Percentiles rank a stretch among this genome's conserved stretches.
phyloP scores from a whole-genome alignment of 768 basidiomycete genomes.

The Amanita molliuscula region DNA sequence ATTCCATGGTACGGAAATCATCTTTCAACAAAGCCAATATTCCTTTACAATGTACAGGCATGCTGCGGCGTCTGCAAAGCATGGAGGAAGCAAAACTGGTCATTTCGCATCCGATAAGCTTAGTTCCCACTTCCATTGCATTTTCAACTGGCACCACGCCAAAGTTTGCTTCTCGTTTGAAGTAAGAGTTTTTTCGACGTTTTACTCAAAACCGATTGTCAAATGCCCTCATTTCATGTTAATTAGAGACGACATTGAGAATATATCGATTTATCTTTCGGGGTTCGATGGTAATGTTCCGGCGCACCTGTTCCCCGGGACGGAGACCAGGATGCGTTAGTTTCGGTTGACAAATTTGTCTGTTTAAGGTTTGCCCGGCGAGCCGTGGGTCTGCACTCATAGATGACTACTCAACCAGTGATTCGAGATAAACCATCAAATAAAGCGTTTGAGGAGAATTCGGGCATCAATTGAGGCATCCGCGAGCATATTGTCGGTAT shows the following conservation, averaged over 20 bases:
- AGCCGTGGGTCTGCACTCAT: not conserved
- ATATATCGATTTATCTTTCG: not conserved
- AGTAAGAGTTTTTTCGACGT: conserved; percentile 2
- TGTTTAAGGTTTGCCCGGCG: not conserved
- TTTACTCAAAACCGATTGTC: not conserved
- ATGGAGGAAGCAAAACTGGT: not conserved
- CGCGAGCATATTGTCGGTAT: not conserved
- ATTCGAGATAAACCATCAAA: not conserved
- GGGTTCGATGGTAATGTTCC: not conserved
- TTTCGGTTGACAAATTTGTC: not conserved
- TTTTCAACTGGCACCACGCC: not conserved
- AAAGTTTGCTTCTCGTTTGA: not conserved
- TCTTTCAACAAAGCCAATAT: not conserved
- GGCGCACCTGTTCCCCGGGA: not conserved
- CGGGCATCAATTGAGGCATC: not conserved
- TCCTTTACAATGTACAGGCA: not conserved
- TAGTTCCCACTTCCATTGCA: conserved; percentile 2
- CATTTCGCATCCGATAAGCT: conserved; percentile 3
- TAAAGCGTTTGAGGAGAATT: not conserved
- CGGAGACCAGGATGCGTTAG: not conserved
- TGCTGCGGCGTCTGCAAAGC: not conserved
- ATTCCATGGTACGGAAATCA: not conserved
- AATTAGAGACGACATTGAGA: not conserved
- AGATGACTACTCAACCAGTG: not conserved
- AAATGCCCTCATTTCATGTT: no score